phyloP scores from a whole-genome alignment of 2,329 filamentous ascomycete species.

The Cercospora sp. region DNA sequence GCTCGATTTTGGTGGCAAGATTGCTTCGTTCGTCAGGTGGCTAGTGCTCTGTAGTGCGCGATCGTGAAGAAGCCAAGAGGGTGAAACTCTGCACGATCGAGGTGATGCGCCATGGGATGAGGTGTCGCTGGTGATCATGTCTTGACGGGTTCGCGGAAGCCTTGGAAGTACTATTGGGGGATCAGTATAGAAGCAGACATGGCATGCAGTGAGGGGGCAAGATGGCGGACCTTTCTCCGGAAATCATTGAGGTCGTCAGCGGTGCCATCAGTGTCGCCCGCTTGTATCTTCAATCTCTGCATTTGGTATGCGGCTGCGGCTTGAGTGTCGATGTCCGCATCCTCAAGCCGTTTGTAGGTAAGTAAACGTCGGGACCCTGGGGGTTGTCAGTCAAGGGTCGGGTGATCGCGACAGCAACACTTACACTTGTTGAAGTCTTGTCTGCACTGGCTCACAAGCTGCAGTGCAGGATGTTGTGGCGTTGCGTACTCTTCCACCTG shows the following conservation, averaged over 20 bases:
- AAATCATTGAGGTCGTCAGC: constrained; percentile 71
- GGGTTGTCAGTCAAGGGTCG: not conserved
- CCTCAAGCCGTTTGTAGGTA: constrained; percentile 73
- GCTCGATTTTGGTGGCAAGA: not conserved
- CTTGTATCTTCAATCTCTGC: constrained; percentile 28
- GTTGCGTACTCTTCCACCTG: constrained; percentile 67
- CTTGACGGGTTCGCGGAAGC: constrained; percentile 33
- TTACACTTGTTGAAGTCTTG: constrained; percentile 86
- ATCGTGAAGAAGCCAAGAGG: not conserved
- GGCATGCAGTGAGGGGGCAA: not conserved
- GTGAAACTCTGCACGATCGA: not conserved
- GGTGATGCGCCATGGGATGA: not conserved
- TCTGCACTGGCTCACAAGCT: constrained; percentile 73
- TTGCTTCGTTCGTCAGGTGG: not conserved
- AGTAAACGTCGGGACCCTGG: constrained; percentile 84
- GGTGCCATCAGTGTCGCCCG: constrained; percentile 43
- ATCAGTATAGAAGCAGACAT: constrained; percentile 9
- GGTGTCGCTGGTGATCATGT: not conserved
- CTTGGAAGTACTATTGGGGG: constrained; percentile 39
- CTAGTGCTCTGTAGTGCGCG: not conserved
- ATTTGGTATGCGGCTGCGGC: constrained; percentile 32
- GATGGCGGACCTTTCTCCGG: constrained; percentile 51
- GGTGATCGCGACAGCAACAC: not conserved
- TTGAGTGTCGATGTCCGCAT: constrained; percentile 52
- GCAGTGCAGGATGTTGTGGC: constrained; percentile 73